These are phyloP conservation scores for Neopestalotiopsis sp. DNA, from an alignment of 2,329 filamentous ascomycete genomes.

Conservation along the genomic window DNA sequence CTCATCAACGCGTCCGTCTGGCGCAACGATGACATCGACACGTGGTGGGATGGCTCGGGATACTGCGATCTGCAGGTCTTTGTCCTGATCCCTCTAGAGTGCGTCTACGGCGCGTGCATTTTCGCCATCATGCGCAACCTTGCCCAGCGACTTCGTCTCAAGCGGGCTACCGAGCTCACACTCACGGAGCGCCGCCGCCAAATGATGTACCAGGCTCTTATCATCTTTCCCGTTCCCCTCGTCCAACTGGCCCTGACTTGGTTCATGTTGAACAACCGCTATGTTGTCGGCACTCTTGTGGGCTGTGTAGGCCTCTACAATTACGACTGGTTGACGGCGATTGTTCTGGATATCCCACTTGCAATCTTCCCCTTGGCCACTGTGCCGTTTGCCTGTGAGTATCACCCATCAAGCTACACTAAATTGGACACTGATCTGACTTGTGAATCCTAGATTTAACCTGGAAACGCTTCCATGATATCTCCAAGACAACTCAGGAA, in stretches of 20 bases:
- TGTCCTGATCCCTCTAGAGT: conserved; percentile 40
- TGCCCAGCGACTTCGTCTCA: conserved; percentile 53
- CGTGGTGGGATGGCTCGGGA: conserved; percentile 58
- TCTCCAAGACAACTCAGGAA: conserved; percentile 47
- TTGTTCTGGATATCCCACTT: conserved; percentile 55
- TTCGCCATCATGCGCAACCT: conserved; percentile 62
- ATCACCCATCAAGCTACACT: background rate
- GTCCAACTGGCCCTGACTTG: conserved; percentile 55
- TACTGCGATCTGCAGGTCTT: conserved; percentile 59
- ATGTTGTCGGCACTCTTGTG: conserved; percentile 52
- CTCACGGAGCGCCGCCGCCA: conserved; percentile 47
- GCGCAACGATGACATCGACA: conserved; percentile 53
- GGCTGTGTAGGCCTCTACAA: conserved; percentile 55
- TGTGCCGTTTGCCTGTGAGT: conserved; percentile 55
- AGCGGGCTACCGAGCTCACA: conserved; percentile 46
- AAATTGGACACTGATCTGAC: background rate
- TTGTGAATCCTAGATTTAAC: conserved; percentile 38
- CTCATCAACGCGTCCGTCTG: conserved; percentile 59
- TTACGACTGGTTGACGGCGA: conserved; percentile 51
- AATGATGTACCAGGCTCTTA: conserved; percentile 53
- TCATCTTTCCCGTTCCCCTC: conserved; percentile 61
- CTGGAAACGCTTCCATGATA: conserved; percentile 52
- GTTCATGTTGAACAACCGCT: conserved; percentile 54
- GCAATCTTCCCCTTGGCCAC: conserved; percentile 50
- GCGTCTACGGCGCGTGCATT: conserved; percentile 55